A percentile compares a stretch with the other conserved stretches of the same genome.
Evolutionary conservation across 2,329 filamentous ascomycete genomes (phyloP).

Genomic region (Elsinoe ampelina): DNA sequence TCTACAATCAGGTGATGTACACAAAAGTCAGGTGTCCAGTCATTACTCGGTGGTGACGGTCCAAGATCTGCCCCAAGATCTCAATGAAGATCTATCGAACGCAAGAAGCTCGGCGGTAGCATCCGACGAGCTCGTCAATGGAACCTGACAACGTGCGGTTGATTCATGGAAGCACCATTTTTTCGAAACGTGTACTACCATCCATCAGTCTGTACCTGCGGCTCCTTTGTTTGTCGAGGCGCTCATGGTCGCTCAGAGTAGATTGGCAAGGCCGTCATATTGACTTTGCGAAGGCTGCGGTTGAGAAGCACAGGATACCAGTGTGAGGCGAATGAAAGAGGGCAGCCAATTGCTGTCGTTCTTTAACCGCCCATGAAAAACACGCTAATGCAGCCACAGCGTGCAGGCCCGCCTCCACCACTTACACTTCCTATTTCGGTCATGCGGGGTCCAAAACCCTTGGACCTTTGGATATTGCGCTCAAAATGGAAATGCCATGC

Average conservation of each 20-base stretch:
- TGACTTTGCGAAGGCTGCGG: background rate
- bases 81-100: background rate
- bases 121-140: background rate
- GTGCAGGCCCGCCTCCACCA: background rate
- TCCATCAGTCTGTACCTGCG: conserved; percentile 4
- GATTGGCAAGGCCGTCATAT: background rate
- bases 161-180: background rate
- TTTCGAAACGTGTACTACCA: background rate
- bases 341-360: conserved; percentile 2
- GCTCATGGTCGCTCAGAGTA: background rate
- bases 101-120: background rate
- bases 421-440: conserved; percentile 4
- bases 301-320: conserved; percentile 1
- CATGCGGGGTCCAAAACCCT: background rate
- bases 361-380: background rate
- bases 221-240: background rate
- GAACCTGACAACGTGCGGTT: background rate
- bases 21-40: conserved; percentile 6
- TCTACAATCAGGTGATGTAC: background rate
- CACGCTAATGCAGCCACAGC: conserved; percentile 6
- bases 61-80: conserved; percentile 15
- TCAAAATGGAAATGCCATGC: background rate
- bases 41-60: background rate
- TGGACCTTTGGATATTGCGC: background rate
- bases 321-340: background rate